These are phyloP conservation scores for Coniochaeta sp. DNA, from an alignment of 2,329 filamentous ascomycete species.

Conservation along the genomic window DNA sequence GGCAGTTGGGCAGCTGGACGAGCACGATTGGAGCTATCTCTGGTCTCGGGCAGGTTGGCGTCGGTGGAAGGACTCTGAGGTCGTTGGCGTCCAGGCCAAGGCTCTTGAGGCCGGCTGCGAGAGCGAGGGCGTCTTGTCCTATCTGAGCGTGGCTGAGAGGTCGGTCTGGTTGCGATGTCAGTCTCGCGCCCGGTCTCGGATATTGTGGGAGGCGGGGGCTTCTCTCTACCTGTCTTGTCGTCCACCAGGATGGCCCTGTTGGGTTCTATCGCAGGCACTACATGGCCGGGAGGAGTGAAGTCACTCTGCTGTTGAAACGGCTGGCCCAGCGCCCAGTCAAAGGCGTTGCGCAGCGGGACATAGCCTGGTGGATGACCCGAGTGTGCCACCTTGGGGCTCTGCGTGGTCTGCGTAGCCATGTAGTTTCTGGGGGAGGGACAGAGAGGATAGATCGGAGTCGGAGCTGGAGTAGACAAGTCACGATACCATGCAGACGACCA, in stretches of 20 bases:
- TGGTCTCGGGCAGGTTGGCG: constrained; percentile 27
- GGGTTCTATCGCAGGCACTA: constrained; percentile 22
- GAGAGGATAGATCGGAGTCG: too few relatives aligned
- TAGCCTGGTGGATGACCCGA: constrained; percentile 13
- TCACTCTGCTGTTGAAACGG: constrained; percentile 25
- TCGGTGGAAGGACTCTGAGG: constrained; percentile 26
- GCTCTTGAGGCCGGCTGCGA: constrained; percentile 26
- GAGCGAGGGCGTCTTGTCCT: constrained; percentile 23
- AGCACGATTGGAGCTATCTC: constrained; percentile 33
- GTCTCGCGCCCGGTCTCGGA: neutral
- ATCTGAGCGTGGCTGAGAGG: constrained; percentile 26
- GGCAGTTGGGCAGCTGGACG: constrained; percentile 33
- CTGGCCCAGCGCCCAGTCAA: constrained; percentile 28
- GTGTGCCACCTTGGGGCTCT: constrained; percentile 4
- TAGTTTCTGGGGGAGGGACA: too few relatives aligned
- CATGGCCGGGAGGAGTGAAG: constrained; percentile 19
- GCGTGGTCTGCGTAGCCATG: neutral
- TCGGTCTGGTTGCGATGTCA: constrained; percentile 19
- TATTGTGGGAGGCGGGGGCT: neutral
- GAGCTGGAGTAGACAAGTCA: neutral
- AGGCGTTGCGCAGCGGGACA: constrained; percentile 21
- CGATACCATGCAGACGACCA: too few relatives aligned
- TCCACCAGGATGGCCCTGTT: constrained; percentile 30
- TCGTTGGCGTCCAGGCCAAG: constrained; percentile 28
- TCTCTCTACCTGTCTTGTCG: constrained; percentile 26